Conservation (phyloP, 768 basidiomycete species). For the Suillus decipiens region DNA sequence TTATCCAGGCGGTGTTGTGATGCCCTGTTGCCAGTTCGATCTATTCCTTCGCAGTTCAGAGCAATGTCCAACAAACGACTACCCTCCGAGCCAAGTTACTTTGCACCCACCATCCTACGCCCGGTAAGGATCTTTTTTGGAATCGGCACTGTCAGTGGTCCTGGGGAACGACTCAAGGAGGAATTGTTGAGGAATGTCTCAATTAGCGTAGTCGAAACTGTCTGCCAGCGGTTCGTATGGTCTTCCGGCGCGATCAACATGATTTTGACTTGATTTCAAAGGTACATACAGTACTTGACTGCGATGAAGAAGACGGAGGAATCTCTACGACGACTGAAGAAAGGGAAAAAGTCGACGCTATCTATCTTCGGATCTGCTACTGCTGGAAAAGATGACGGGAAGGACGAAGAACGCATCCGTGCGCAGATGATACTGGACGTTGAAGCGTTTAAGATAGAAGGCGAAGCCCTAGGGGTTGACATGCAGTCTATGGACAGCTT, state of each 20-base stretch:
- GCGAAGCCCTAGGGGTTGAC: slow-evolving; percentile 66
- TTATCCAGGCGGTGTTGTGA: slow-evolving; percentile 84
- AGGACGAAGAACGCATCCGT: slow-evolving; percentile 88
- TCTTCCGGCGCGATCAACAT: neutral
- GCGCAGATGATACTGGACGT: slow-evolving; percentile 85
- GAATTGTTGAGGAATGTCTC: slow-evolving; percentile 51
- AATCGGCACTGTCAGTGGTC: slow-evolving; percentile 54
- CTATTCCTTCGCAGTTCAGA: slow-evolving; percentile 88
- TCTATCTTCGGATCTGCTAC: slow-evolving; percentile 70
- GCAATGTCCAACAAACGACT: slow-evolving; percentile 75
- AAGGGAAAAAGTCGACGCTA: slow-evolving; percentile 77
- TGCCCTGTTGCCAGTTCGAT: slow-evolving; percentile 78
- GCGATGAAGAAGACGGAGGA: slow-evolving; percentile 94
- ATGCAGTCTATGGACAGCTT: slow-evolving; percentile 54
- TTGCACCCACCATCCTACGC: slow-evolving; percentile 77
- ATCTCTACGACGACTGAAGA: slow-evolving; percentile 82
- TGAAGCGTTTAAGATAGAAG: slow-evolving; percentile 80
- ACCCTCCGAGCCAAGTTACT: slow-evolving; percentile 83
- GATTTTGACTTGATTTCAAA: slow-evolving; percentile 27
- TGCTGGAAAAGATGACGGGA: slow-evolving; percentile 57
- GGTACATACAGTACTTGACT: slow-evolving; percentile 78
- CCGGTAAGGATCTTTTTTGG: slow-evolving; percentile 79
- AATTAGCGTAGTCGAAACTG: slow-evolving; percentile 68
- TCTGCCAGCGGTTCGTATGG: slow-evolving; percentile 57
- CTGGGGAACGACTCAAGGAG: slow-evolving; percentile 59